Base-by-base conservation (phyloP, 1,284 basidiomycete species). In the Gymnopus androsaceus region DNA sequence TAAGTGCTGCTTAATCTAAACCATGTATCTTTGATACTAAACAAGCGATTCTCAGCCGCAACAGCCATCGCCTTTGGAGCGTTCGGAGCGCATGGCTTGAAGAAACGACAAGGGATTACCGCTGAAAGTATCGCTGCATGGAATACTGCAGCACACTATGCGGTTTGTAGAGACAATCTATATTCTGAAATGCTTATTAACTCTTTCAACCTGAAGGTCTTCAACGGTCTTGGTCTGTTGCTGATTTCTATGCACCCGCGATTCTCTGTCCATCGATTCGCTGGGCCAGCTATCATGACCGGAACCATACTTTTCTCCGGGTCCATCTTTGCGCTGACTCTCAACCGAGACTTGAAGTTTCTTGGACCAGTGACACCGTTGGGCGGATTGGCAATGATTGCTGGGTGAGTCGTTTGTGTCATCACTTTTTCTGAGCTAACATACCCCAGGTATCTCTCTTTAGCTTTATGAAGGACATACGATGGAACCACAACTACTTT, bases 341-440 rank as follows among this genome's bases (percentile, higher is more conserved):
- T 90, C 40, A 77, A 78, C 56, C 72, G 76, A 11, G 84, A 86
- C 46, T 72, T 83, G 60, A 84, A 73, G 64, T 77, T 82, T 57
- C 66, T 92, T 42, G 91, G 90, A 0, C 90, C 89, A 2, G 69
- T 91, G 44, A 93, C 91, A 12, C 92, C 91, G 0, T 61, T 93
- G 17, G 91, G 90, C 2, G 91, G 87, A 2, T 59, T 81, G 23
- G 61, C 83, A 2, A 88, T 92, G 86, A 90, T 92, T 64, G 82
- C 84, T 51, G 91, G 91, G 89, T 92, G 66, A 76, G 87, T 2
- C n/a, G 5, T 15, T 17, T 19, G 36, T 33, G 19, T 31, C 27
- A 27, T 46, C 15, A n/a, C n/a, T 4, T 17, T 33, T 1, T 3
- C 2, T 19, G 38, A 38, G 51, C 49, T 45, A 12, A 11, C 27